phyloP scores from a whole-genome alignment of 305 asterid species.

The Fraxinus sp. region DNA sequence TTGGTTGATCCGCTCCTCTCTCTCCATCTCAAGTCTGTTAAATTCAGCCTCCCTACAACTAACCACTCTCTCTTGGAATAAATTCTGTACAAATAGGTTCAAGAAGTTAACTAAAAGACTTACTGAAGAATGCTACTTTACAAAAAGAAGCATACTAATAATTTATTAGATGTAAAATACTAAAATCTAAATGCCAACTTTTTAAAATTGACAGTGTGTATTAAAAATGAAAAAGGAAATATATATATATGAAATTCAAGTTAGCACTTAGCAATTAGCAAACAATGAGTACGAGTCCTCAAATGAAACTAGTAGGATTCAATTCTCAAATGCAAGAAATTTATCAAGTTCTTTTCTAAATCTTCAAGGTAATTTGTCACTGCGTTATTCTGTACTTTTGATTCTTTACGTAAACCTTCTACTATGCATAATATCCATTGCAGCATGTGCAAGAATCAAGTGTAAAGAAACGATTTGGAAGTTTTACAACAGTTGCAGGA shows the following conservation, averaged over 20 bases:
- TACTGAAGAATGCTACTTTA: not conserved
- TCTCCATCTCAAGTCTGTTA: constrained; percentile 55
- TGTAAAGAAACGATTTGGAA: not conserved
- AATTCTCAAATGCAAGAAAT: not conserved
- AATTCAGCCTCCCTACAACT: constrained; percentile 56
- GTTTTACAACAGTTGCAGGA: not conserved
- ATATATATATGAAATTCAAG: not conserved
- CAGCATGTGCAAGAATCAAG: not conserved
- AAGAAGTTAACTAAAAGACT: not conserved
- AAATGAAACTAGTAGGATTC: not conserved
- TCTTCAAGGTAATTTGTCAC: not conserved
- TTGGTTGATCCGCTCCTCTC: constrained; percentile 52
- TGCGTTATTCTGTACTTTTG: not conserved
- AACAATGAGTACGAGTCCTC: not conserved
- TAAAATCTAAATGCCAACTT: not conserved
- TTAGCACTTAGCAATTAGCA: not conserved
- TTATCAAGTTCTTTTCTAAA: not conserved
- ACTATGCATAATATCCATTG: not conserved
- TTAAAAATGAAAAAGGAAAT: not conserved
- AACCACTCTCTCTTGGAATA: constrained; percentile 62
- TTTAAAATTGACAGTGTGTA: not conserved
- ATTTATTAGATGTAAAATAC: not conserved
- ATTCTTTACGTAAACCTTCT: not conserved
- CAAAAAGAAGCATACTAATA: not conserved
- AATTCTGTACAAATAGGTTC: constrained; percentile 36